Evolutionary conservation across 805 yeast species (phyloP).

Genomic region (Clavispora fructus): DNA sequence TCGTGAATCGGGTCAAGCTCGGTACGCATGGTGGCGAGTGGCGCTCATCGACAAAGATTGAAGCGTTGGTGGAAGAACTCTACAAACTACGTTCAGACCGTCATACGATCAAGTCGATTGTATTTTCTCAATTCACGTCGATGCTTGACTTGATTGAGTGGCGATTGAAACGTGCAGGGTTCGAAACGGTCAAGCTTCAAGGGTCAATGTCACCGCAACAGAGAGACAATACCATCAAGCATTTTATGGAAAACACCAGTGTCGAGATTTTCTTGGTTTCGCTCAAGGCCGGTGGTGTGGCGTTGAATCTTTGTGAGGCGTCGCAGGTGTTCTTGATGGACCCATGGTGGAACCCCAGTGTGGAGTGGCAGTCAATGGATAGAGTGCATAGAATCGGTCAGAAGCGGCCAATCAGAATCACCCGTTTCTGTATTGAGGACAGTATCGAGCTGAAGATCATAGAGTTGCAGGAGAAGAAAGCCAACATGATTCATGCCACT

Average conservation of each 20-base stretch:
- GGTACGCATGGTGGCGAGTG: constrained; percentile 66
- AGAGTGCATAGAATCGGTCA: constrained; percentile 98
- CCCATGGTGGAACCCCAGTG: constrained; percentile 99
- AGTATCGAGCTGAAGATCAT: constrained; percentile 94
- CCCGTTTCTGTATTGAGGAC: constrained; percentile 91
- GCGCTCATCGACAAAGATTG: constrained; percentile 94
- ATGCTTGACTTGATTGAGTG: constrained; percentile 96
- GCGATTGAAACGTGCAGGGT: constrained; percentile 92
- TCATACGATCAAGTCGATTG: constrained; percentile 90
- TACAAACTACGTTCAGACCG: constrained; percentile 81
- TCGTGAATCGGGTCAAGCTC: constrained; percentile 83
- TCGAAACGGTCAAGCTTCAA: constrained; percentile 86
- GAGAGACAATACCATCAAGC: constrained; percentile 83
- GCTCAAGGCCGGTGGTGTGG: constrained; percentile 98
- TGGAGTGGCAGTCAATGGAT: constrained; percentile 98
- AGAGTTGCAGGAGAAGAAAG: constrained; percentile 94
- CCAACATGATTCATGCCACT: constrained; percentile 96
- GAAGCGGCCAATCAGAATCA: constrained; percentile 86
- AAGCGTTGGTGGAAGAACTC: constrained; percentile 90
- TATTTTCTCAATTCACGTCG: constrained; percentile 93
- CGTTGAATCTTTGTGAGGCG: constrained; percentile 92
- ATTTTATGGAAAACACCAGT: constrained; percentile 86
- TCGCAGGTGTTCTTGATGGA: constrained; percentile 93
- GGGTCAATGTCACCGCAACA: constrained; percentile 98
- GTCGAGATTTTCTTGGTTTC: constrained; percentile 95